These are phyloP conservation scores for Farysia itapuensis DNA, from an alignment of 1,284 basidiomycete species.

Conservation along the genomic window DNA sequence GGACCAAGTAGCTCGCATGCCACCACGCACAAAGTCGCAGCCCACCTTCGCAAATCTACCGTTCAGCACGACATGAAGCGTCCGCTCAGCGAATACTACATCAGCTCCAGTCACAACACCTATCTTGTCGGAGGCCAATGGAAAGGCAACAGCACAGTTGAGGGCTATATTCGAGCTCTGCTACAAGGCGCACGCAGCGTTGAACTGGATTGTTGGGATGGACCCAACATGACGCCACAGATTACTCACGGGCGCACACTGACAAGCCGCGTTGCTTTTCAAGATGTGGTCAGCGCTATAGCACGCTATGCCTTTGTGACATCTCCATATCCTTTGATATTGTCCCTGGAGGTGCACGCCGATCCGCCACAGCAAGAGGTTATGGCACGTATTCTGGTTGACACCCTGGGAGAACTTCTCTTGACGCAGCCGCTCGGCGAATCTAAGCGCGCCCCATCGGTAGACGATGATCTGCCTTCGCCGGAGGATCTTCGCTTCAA, in stretches of 20 bases:
- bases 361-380: constrained; percentile 77
- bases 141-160: constrained; percentile 87
- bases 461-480: constrained; percentile 69
- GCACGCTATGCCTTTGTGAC: constrained; percentile 88
- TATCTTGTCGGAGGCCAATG: constrained; percentile 94
- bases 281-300: constrained; percentile 84
- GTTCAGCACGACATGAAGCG: constrained; percentile 67
- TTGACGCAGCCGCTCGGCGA: constrained; percentile 39
- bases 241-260: constrained; percentile 88
- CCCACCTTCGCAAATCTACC: constrained; percentile 30
- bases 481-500: constrained; percentile 80
- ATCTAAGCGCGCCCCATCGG: constrained; percentile 60
- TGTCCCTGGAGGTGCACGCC: constrained; percentile 93
- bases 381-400: constrained; percentile 75
- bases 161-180: constrained; percentile 91
- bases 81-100: constrained; percentile 83
- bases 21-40: constrained; percentile 22
- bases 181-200: constrained; percentile 88
- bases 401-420: constrained; percentile 76
- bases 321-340: constrained; percentile 90
- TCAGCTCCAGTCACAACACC: constrained; percentile 95
- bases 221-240: constrained; percentile 65
- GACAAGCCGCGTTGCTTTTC: constrained; percentile 80
- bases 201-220: constrained; percentile 84
- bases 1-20: constrained; percentile 21